Percentiles rank a stretch among this genome's conserved stretches.
Evolutionary conservation across 257 asterid genomes (phyloP).

Genomic region (Przewalskia tangutica): DNA sequence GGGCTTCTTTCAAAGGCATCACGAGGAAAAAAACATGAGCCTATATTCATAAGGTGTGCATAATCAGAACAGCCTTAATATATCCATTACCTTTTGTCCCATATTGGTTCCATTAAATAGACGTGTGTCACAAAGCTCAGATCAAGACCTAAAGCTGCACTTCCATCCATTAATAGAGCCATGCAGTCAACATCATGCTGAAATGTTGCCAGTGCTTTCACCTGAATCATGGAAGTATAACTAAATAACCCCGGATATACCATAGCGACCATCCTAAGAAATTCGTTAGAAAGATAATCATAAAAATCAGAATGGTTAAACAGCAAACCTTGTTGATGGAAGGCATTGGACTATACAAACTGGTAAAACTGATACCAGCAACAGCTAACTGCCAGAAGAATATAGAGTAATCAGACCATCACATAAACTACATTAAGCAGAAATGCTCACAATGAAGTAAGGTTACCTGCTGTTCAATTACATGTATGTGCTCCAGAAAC

Average conservation of each 20-base stretch:
- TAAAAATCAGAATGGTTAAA: slow-evolving; percentile 2
- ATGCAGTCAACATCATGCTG: slow-evolving; percentile 81
- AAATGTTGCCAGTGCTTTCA: slow-evolving; percentile 71
- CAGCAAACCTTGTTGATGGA: slow-evolving; percentile 49
- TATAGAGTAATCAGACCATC: slow-evolving; percentile 7
- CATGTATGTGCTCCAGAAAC: slow-evolving; percentile 95
- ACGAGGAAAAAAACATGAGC: neutral
- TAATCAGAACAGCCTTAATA: neutral
- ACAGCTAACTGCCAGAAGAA: slow-evolving; percentile 42
- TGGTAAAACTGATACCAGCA: slow-evolving; percentile 70
- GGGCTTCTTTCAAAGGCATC: neutral
- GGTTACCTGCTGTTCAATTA: slow-evolving; percentile 86
- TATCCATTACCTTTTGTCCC: slow-evolving; percentile 83
- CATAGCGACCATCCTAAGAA: neutral
- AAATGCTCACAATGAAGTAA: slow-evolving; percentile 8
- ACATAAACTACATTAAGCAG: slow-evolving; percentile 16
- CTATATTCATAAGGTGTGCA: neutral
- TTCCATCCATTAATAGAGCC: slow-evolving; percentile 98
- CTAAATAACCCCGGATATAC: neutral
- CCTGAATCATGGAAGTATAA: slow-evolving; percentile 36
- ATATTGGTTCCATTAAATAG: slow-evolving; percentile 94
- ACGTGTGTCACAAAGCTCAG: slow-evolving; percentile 91
- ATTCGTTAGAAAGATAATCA: neutral
- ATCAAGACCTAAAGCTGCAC: slow-evolving; percentile 99
- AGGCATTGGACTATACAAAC: slow-evolving; percentile 94